Evolutionary conservation across 2,329 filamentous ascomycete genomes (phyloP).

Genomic region (Gyromitra esculenta): DNA sequence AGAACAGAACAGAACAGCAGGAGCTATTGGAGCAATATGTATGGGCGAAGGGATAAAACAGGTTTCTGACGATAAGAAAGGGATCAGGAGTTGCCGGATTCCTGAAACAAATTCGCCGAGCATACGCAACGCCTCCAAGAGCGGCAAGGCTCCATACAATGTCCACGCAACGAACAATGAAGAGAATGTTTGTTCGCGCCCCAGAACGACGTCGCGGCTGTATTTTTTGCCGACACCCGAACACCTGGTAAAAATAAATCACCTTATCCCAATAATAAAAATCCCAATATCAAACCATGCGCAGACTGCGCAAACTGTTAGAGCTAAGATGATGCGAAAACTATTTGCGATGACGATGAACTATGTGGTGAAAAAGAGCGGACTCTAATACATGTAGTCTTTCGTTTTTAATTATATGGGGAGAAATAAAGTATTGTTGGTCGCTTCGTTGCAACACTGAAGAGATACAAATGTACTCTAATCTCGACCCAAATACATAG

Average conservation of each 20-base stretch:
- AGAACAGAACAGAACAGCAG: not conserved
- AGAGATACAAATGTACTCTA: too few species aligned
- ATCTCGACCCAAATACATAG: too few species aligned
- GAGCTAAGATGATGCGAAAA: too few species aligned
- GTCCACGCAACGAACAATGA: not conserved
- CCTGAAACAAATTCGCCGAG: conserved; percentile 9
- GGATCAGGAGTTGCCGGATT: conserved; percentile 10
- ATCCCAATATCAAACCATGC: too few species aligned
- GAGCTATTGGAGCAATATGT: not conserved
- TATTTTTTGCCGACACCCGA: not conserved
- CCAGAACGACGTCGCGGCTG: not conserved
- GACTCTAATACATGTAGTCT: too few species aligned
- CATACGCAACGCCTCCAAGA: conserved; percentile 11
- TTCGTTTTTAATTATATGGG: too few species aligned
- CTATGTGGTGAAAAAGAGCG: too few species aligned
- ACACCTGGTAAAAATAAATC: not conserved
- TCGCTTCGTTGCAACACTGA: too few species aligned
- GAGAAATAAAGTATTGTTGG: too few species aligned
- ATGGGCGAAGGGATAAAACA: not conserved
- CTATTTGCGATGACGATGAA: too few species aligned
- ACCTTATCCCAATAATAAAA: not conserved
- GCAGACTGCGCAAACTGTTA: too few species aligned
- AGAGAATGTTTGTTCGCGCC: not conserved
- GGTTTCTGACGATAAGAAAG: not conserved
- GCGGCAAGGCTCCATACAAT: conserved; percentile 4